Evolutionary conservation across 2,329 filamentous ascomycete species (phyloP).

Genomic region (Fusarium robinianum): DNA sequence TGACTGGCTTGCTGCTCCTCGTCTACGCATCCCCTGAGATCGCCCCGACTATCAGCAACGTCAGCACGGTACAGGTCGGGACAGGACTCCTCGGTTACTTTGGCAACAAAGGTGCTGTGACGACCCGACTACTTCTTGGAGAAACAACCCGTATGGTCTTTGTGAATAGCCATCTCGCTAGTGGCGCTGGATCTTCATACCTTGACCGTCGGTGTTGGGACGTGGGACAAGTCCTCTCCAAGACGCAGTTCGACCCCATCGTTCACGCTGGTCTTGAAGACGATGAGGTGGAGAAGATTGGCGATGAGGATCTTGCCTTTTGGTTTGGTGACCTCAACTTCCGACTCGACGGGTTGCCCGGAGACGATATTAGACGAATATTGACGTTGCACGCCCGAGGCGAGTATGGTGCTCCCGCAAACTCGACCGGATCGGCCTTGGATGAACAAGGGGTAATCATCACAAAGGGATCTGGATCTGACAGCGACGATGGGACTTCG

Average conservation of each 20-base stretch:
- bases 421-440: slow-evolving; percentile 43
- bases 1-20: slow-evolving; percentile 82
- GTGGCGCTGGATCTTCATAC: slow-evolving; percentile 76
- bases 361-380: slow-evolving; percentile 84
- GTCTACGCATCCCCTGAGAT: slow-evolving; percentile 84
- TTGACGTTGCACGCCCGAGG: slow-evolving; percentile 81
- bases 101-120: slow-evolving; percentile 93
- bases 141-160: slow-evolving; percentile 90
- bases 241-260: slow-evolving; percentile 79
- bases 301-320: slow-evolving; percentile 90
- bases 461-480: slow-evolving; percentile 43
- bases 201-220: slow-evolving; percentile 92
- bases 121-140: slow-evolving; percentile 79
- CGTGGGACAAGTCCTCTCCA: slow-evolving; percentile 73
- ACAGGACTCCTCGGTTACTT: slow-evolving; percentile 92
- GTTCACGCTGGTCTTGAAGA: slow-evolving; percentile 65
- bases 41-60: slow-evolving; percentile 73
- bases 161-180: slow-evolving; percentile 88
- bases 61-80: slow-evolving; percentile 82
- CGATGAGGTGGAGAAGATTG: slow-evolving; percentile 72
- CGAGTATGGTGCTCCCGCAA: slow-evolving; percentile 66
- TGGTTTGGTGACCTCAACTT: slow-evolving; percentile 99
- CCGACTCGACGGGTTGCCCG: slow-evolving; percentile 82
- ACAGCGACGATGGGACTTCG: slow-evolving; percentile 53
- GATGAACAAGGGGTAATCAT: slow-evolving; percentile 58